Evolutionary conservation across 257 asterid species (phyloP), one percentile per base, ranked within the genome.

Genomic region (Thymus quinquecostatus): DNA sequence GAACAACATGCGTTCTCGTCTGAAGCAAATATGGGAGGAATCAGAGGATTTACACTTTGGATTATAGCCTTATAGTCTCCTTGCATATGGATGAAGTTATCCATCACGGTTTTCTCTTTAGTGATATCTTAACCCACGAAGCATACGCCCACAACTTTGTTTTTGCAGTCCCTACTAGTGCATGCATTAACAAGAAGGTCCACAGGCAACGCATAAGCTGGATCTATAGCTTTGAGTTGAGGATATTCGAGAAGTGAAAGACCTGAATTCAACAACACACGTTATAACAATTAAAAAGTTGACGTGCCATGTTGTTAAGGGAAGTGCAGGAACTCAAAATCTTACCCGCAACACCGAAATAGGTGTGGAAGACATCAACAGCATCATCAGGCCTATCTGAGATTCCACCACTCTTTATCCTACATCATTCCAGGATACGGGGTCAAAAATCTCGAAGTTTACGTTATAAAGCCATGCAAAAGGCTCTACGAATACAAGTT

Each of bases 321-420:
- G n/a, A n/a, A n/a, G n/a, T n/a, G n/a, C n/a, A n/a, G n/a, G n/a
- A n/a, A n/a, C n/a, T n/a, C n/a, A n/a, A n/a, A n/a, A n/a, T n/a
- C n/a, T n/a, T n/a, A n/a, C n/a, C n/a, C n/a, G n/a, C n/a, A n/a
- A n/a, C n/a, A n/a, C n/a, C n/a, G n/a, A n/a, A n/a, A n/a, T n/a
- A n/a, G n/a, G n/a, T n/a, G n/a, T n/a, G n/a, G n/a, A n/a, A n/a
- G n/a, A n/a, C n/a, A n/a, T n/a, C n/a, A n/a, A n/a, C n/a, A n/a
- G n/a, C n/a, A n/a, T n/a, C n/a, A n/a, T n/a, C n/a, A n/a, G n/a
- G n/a, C n/a, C n/a, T n/a, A n/a, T n/a, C n/a, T n/a, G n/a, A n/a
- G n/a, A n/a, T n/a, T n/a, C n/a, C n/a, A n/a, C n/a, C n/a, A n/a
- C 74, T 94, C 97, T 74, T 73, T 83, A 74, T 94, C 99, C 99